Evolutionary conservation across 1,284 basidiomycete genomes (phyloP), one percentile per base, ranked within the genome.

Genomic region (Austroboletus novae-zelandiae): DNA sequence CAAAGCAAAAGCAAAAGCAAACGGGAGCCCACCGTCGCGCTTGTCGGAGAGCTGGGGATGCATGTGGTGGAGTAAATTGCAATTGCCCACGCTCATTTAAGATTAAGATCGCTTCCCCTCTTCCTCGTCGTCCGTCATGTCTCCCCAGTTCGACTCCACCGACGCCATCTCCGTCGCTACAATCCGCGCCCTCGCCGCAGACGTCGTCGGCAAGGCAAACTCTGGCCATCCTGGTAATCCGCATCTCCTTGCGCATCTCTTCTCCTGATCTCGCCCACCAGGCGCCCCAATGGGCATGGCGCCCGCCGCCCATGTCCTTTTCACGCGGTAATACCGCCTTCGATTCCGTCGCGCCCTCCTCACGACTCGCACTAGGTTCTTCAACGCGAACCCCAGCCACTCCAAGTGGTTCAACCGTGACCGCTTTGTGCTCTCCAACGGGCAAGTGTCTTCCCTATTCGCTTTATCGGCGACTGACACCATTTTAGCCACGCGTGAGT

Each of bases 241-340:
- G 17, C 3, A 23, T 23, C 20, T 18, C 20, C 18, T 11, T 35
- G 15, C 14, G 17, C 8, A 44, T 43, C 41, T n/a, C 41, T 48
- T 50, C 29, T 53, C 59, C 48, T 47, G 51, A 40, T 47, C 27
- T 36, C 27, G 5, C 13, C 31, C 15, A 46, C 48, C 55, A 86
- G 88, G 89, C 72, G 93, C 92, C 43, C 93, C 93, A 48, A 88
- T 95, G 91, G 89, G 91, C 61, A 84, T 94, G 87, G 92, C 93
- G 17, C 91, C 93, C 30, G 88, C 79, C 53, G 86, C 93, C 56
- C 93, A 97, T 67, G 77, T 96, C 55, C 83, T 97, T 36, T 96
- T 88, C 74, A 82, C 88, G 53, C 79, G 83, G 86, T 87, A 65
- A 47, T 37, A 4, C 8, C 36, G 42, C 40, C 30, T 30, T 23